Evolutionary conservation across 805 yeast genomes (phyloP), one percentile per base, ranked within the genome.

Genomic region (Yarrowia alimentaria): DNA sequence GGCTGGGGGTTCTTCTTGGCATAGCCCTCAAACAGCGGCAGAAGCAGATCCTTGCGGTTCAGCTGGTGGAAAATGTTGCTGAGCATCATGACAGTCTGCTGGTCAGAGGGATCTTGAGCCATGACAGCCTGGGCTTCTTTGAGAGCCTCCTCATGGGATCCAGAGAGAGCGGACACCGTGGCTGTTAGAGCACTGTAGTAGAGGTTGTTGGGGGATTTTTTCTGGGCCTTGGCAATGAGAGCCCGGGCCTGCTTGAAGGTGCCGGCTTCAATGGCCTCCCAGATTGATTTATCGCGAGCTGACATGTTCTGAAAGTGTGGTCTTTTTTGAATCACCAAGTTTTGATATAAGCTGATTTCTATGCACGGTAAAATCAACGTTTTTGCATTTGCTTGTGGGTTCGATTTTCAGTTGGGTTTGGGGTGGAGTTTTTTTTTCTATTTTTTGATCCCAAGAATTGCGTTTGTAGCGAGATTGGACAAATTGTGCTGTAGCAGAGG

Each of bases 121-220:
- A 43, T n/a, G n/a, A 43, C 30, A 11, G 14, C 50, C 17, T 30
- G 16, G 6, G 32, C 52, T 25, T 50, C 37, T 22, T 53, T 55
- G n/a, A 58, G 32, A 11, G 60, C 60, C 25, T 57, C 59, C 1
- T 50, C 52, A 3, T 22, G 25, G 30, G 43, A 54, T 9, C 55
- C 54, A 54, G 54, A 56, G 33, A 53, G 56, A 10, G 31, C 34
- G n/a, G 55, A 30, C 3, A 58, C 58, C n/a, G 59, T 63, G 3
- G 58, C 61, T 10, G 56, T 20, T 19, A 78, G 62, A 1, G 79
- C 83, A 49, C 53, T 67, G 37, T 76, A 78, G 56, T 76, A 79
- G 5, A 79, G 71, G 22, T 77, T 70, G 21, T 76, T 72, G 2
- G 95, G 93, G 43, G 68, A 69, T 60, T 77, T 76, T 37, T 70